These are phyloP conservation scores for Calocybe gangraenosa DNA, from an alignment of 768 basidiomycete genomes.

Conservation along the genomic window DNA sequence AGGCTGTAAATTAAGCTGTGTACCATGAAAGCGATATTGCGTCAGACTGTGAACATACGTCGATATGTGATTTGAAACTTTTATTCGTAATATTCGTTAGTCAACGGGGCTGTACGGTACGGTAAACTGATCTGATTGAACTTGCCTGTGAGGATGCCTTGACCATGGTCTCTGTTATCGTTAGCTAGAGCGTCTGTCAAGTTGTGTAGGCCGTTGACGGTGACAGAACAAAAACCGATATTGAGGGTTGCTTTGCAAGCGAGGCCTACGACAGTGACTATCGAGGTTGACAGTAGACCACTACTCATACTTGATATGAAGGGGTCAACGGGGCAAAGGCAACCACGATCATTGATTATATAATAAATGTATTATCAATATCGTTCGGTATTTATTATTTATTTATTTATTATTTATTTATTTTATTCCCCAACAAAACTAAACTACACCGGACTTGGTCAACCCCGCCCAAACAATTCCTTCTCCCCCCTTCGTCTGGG, in stretches of 20 bases:
- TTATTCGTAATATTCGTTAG: too few relatives aligned
- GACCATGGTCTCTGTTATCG: slow-evolving; percentile 40
- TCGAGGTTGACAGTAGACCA: slow-evolving; percentile 50
- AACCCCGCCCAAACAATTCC: slow-evolving; percentile 6
- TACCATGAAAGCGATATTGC: neutral
- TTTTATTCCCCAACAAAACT: slow-evolving; percentile 15
- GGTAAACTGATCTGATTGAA: slow-evolving; percentile 1
- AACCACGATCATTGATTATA: slow-evolving; percentile 13
- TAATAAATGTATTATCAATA: slow-evolving; percentile 18
- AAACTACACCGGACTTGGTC: slow-evolving; percentile 8
- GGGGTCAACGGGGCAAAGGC: neutral
- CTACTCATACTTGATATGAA: slow-evolving; percentile 26
- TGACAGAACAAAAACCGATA: slow-evolving; percentile 59
- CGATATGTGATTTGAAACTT: slow-evolving; percentile 93
- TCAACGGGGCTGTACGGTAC: neutral
- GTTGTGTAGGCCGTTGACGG: slow-evolving; percentile 65
- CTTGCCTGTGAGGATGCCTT: slow-evolving; percentile 73
- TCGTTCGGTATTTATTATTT: slow-evolving; percentile 13
- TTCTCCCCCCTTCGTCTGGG: slow-evolving; percentile 17
- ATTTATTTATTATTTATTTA: too few relatives aligned
- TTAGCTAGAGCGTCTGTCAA: slow-evolving; percentile 59
- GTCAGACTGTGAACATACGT: slow-evolving; percentile 50
- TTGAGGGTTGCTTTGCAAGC: slow-evolving; percentile 76
- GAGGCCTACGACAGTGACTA: slow-evolving; percentile 66
- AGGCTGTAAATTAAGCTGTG: slow-evolving; percentile 39